Conservation (phyloP, 1,284 basidiomycete genomes). For the Heterobasidion occidentale region DNA sequence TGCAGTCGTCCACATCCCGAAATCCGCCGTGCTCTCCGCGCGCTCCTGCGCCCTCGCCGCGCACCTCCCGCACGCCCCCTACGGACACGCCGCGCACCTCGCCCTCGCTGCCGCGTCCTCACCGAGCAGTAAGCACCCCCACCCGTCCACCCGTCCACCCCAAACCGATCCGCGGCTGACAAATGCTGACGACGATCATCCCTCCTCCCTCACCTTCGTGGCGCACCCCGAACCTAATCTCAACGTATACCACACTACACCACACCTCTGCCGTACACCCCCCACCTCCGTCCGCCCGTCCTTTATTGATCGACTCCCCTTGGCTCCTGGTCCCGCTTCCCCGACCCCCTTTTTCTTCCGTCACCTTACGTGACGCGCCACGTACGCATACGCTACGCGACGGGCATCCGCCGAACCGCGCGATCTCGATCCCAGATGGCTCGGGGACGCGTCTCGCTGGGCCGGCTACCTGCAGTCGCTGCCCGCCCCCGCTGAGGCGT, state of each 20-base stretch:
- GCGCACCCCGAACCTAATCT: no score
- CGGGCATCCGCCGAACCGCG: no score
- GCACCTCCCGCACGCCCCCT: slow-evolving; percentile 33
- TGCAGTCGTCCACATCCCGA: slow-evolving; percentile 62
- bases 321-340: no score
- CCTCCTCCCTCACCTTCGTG: slow-evolving; percentile 1
- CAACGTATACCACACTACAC: no score
- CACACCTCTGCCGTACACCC: no score
- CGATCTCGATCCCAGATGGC: slow-evolving; percentile 26
- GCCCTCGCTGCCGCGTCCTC: slow-evolving; percentile 46
- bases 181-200: background rate
- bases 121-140: slow-evolving; percentile 5
- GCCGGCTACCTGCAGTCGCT: slow-evolving; percentile 62
- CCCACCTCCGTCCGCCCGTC: no score
- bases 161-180: background rate
- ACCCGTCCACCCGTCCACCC: background rate
- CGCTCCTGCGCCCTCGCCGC: slow-evolving; percentile 42
- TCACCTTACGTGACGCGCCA: no score
- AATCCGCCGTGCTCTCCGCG: slow-evolving; percentile 53
- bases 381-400: no score
- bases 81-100: slow-evolving; percentile 51
- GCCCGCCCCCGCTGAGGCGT: slow-evolving; percentile 30
- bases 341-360: no score
- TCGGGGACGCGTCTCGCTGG: slow-evolving; percentile 47
- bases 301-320: no score